Evolutionary conservation across 2,329 filamentous ascomycete species (phyloP).

Genomic region (Scopulariopsis brevicaulis): DNA sequence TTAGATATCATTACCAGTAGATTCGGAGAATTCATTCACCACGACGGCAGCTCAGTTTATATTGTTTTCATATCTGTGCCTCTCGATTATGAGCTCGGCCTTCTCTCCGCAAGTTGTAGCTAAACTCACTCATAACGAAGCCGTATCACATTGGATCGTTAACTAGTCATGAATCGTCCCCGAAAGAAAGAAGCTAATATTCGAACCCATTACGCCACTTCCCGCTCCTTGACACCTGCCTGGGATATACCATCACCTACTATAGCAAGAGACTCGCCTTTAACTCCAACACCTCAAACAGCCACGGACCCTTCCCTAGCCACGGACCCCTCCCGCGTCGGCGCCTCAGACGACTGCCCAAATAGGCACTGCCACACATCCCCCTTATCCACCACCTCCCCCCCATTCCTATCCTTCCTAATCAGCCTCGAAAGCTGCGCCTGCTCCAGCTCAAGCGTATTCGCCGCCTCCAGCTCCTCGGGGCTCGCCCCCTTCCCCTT

Average conservation of each 20-base stretch:
- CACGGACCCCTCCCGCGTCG: not conserved
- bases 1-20: no score
- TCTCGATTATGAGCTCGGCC: no score
- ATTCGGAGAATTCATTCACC: no score
- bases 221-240: no score
- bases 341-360: slow-evolving; percentile 25
- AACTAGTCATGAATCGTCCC: no score
- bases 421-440: slow-evolving; percentile 61
- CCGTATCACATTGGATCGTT: no score
- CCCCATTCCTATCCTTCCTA: slow-evolving; percentile 55
- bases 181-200: not conserved
- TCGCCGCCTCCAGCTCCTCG: slow-evolving; percentile 64
- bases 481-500: slow-evolving; percentile 26
- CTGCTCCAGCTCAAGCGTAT: slow-evolving; percentile 72
- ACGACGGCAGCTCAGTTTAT: no score
- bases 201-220: not conserved
- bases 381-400: slow-evolving; percentile 66
- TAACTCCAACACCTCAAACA: not conserved
- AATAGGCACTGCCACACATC: slow-evolving; percentile 90
- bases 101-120: no score
- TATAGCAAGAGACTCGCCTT: not conserved
- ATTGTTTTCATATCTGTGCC: no score
- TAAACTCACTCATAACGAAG: no score
- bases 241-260: not conserved
- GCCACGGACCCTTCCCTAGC: not conserved